These are phyloP conservation scores for Ceratocystis variospora DNA, from an alignment of 2,329 filamentous ascomycete species.

Conservation along the genomic window DNA sequence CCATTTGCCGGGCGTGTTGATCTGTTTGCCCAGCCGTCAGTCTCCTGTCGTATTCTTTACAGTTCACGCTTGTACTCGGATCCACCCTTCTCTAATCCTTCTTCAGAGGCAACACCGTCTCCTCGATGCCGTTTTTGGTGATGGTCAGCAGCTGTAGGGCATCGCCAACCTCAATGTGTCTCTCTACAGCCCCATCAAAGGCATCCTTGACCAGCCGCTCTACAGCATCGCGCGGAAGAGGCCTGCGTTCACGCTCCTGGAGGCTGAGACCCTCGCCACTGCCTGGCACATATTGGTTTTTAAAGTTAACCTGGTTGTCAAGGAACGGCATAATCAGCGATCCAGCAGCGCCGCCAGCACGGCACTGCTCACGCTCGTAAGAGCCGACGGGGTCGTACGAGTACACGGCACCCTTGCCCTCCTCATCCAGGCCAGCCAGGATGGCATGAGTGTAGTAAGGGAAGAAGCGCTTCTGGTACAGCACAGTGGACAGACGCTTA, in stretches of 20 bases:
- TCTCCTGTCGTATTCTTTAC: background rate
- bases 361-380: slow-evolving; percentile 93
- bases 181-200: slow-evolving; percentile 93
- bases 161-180: slow-evolving; percentile 98
- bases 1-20: background rate
- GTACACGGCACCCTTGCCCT: slow-evolving; percentile 87
- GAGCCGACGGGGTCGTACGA: slow-evolving; percentile 96
- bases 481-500: slow-evolving; percentile 83
- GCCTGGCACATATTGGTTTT: slow-evolving; percentile 90
- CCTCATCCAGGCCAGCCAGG: slow-evolving; percentile 83
- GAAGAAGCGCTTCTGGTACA: slow-evolving; percentile 97
- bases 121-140: slow-evolving; percentile 75
- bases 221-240: slow-evolving; percentile 58
- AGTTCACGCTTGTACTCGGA: background rate
- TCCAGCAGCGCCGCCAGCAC: slow-evolving; percentile 80
- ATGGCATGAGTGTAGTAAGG: slow-evolving; percentile 97
- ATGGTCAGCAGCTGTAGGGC: slow-evolving; percentile 91
- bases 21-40: background rate
- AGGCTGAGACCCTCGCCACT: slow-evolving; percentile 73
- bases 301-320: slow-evolving; percentile 99
- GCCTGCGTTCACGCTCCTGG: slow-evolving; percentile 54
- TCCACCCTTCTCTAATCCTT: slow-evolving; percentile 50
- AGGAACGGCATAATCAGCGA: slow-evolving; percentile 98
- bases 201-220: slow-evolving; percentile 89
- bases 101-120: slow-evolving; percentile 75